Evolutionary conservation across 768 basidiomycete genomes (phyloP).

Genomic region (Candolleomyces aberdarensis): DNA sequence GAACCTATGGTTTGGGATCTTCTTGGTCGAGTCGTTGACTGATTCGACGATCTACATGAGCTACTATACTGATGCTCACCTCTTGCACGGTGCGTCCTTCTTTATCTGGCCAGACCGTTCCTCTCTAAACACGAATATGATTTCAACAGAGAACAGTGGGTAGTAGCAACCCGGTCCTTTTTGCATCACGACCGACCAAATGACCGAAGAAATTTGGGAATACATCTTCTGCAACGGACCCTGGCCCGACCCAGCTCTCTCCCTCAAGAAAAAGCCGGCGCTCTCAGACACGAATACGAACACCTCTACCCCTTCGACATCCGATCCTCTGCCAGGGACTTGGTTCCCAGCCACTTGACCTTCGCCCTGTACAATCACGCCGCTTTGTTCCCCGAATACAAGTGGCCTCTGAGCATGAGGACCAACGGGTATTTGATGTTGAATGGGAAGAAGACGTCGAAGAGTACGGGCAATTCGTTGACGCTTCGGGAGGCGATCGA

Average conservation of each 20-base stretch:
- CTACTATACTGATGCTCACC: conserved; percentile 92
- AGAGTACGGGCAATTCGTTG: conserved; percentile 94
- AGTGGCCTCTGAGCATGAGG: conserved; percentile 90
- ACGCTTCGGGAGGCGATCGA: conserved; percentile 84
- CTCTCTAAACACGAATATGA: not conserved
- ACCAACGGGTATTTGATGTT: conserved; percentile 96
- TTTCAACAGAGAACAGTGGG: conserved; percentile 61
- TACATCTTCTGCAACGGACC: conserved; percentile 82
- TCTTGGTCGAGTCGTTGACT: conserved; percentile 93
- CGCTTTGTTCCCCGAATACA: conserved; percentile 88
- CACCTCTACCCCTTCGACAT: conserved; percentile 99
- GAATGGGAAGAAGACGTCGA: conserved; percentile 99
- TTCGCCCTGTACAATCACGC: conserved; percentile 94
- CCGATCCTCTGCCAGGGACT: conserved; percentile 96
- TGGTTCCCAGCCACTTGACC: conserved; percentile 93
- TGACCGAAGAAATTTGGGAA: conserved; percentile 99
- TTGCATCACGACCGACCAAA: conserved; percentile 82
- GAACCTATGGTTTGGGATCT: conserved; percentile 97
- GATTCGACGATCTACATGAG: conserved; percentile 99
- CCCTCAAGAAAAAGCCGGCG: conserved; percentile 73
- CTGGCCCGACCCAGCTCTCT: conserved; percentile 67
- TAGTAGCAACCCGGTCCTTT: conserved; percentile 77
- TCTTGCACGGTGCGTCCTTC: conserved; percentile 73
- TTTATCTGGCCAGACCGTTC: not conserved
- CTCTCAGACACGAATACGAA: conserved; percentile 84